Evolutionary conservation across 108 stramenopile species (phyloP), one percentile per base, ranked within the genome.

Genomic region (Parmales sp.): DNA sequence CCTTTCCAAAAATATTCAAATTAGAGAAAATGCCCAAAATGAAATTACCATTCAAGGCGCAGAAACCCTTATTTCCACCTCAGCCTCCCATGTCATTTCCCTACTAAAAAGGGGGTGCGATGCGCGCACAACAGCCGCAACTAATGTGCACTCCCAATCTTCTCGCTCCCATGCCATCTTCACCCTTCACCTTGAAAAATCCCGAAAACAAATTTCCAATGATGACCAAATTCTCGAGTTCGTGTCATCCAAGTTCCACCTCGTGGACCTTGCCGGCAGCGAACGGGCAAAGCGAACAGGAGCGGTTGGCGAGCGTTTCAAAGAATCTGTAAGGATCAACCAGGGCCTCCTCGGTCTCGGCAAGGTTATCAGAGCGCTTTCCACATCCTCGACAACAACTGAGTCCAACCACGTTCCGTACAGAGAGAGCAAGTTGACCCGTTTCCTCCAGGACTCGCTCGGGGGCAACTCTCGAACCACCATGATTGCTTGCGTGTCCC

Each of bases 291-390:
- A 82, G 45, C 67, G 75, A 4, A 84, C 85, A 31, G 67, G 79
- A 23, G 82, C 84, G 31, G 13, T 69, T 11, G 97, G 95, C 6
- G 79, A 79, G 41, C 77, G 95, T 29, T 69, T 98, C 63, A 88
- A 83, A 60, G 98, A 98, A 70, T 95, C 95, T 0, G 95, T 95
- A 26, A 90, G 93, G 69, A 98, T 98, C 79, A 98, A 97, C 70
- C 88, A 95, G 63, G 91, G 92, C 0, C 66, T 99, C 54, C 80
- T 99, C n/a, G 91, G 94, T 13, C 73, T 99, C 43, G 98, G 95
- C 7, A 96, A 99, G 69, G 95, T 95, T 45, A 97, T 99, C 74
- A 94, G 94, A 29, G 94, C 95, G 0, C 72, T 99, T 7, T n/a
- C n/a, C n/a, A n/a, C n/a, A n/a, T n/a, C n/a, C n/a, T n/a, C n/a